Evolutionary conservation across 441 rosid genomes (phyloP).

Genomic region (Erodium moschatum): DNA sequence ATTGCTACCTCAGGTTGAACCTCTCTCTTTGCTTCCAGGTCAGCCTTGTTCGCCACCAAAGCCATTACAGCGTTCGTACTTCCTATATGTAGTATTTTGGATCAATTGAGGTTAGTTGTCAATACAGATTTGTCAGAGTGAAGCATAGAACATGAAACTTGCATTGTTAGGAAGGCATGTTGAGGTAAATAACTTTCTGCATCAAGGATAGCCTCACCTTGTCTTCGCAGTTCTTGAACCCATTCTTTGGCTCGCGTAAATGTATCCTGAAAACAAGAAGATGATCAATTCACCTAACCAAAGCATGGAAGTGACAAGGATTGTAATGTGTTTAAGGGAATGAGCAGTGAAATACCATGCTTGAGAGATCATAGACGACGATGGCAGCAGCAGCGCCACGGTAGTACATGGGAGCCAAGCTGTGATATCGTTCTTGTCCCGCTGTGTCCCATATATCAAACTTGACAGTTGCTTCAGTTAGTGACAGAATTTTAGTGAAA

Average conservation of each 20-base stretch:
- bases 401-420: conserved; percentile 36
- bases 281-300: no score
- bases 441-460: conserved; percentile 87
- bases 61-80: conserved; percentile 54
- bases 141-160: no score
- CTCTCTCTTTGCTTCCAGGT: conserved; percentile 49
- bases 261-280: conserved; percentile 39
- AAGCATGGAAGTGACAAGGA: no score
- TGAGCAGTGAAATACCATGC: conserved; percentile 38
- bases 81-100: conserved; percentile 25
- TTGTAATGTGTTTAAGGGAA: neutral
- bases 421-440: conserved; percentile 58
- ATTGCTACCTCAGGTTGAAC: conserved; percentile 44
- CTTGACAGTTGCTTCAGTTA: conserved; percentile 55
- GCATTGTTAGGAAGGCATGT: no score
- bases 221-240: conserved; percentile 68
- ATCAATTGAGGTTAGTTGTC: neutral
- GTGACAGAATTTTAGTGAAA: conserved; percentile 62
- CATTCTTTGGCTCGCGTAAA: conserved; percentile 60
- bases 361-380: conserved; percentile 62
- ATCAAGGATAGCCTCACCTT: conserved; percentile 32
- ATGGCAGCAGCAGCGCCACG: conserved; percentile 82
- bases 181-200: no score
- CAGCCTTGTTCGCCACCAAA: conserved; percentile 68
- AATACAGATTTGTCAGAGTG: neutral